Conservation (phyloP, 306 rosid genomes). For the Dalbergia cultrata region DNA sequence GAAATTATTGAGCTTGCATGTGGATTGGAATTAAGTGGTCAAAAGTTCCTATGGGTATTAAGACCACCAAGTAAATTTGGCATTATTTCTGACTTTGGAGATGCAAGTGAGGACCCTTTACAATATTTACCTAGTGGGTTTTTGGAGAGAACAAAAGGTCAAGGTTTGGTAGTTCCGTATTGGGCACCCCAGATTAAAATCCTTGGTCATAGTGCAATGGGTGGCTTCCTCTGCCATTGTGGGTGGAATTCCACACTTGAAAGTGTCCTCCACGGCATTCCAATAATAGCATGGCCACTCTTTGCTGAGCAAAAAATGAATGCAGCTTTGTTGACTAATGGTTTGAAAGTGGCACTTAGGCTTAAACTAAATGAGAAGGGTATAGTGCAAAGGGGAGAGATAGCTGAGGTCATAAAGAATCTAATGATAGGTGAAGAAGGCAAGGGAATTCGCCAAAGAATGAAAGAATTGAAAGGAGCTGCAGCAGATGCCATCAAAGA, state of each 20-base stretch:
- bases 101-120: neutral
- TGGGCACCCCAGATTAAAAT: neutral
- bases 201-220: neutral
- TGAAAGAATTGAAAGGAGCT: conserved; percentile 29
- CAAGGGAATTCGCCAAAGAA: neutral
- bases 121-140: neutral
- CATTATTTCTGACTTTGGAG: neutral
- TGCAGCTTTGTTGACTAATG: conserved; percentile 4
- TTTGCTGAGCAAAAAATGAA: conserved; percentile 46
- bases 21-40: conserved; percentile 46
- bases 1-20: conserved; percentile 42
- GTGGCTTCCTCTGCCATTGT: neutral
- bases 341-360: conserved; percentile 38
- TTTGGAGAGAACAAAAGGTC: neutral
- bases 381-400: conserved; percentile 40
- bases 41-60: conserved; percentile 42
- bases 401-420: conserved; percentile 33
- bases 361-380: conserved; percentile 14
- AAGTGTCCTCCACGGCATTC: conserved; percentile 44
- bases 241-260: conserved; percentile 19
- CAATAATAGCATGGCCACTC: conserved; percentile 44
- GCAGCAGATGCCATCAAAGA: conserved; percentile 20
- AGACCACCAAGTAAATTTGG: conserved; percentile 27
- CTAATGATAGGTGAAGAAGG: conserved; percentile 46
- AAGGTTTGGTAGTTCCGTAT: neutral